Percentiles rank a stretch among this genome's conserved stretches.
phyloP scores from a whole-genome alignment of 2,329 filamentous ascomycete species.

The Penicillium sp. region DNA sequence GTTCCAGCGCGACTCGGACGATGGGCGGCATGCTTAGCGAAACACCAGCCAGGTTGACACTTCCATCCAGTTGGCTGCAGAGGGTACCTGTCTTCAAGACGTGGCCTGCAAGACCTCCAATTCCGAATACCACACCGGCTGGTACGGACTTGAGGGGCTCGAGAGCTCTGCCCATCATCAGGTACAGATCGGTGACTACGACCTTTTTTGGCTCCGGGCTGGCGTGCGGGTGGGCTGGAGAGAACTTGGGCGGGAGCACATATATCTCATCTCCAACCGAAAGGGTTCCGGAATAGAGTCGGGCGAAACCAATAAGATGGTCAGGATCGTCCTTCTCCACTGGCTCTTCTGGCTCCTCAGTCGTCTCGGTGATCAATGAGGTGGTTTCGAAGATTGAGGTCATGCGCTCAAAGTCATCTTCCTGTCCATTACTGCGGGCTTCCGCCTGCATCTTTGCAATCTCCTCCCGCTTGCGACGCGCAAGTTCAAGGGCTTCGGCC shows the following conservation, averaged over 20 bases:
- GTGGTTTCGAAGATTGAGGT: conserved; percentile 62
- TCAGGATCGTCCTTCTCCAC: conserved; percentile 71
- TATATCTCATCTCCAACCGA: conserved; percentile 89
- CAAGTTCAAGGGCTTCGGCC: conserved; percentile 86
- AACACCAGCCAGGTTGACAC: conserved; percentile 87
- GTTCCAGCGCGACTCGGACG: conserved; percentile 93
- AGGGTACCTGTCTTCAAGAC: conserved; percentile 95
- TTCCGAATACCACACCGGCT: conserved; percentile 92
- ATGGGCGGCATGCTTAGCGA: conserved; percentile 81
- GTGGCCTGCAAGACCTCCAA: conserved; percentile 85
- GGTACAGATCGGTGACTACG: conserved; percentile 82
- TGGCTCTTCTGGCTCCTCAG: conserved; percentile 50
- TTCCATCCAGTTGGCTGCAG: conserved; percentile 81
- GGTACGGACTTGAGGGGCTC: conserved; percentile 82
- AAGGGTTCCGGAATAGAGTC: conserved; percentile 87
- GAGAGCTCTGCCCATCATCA: conserved; percentile 90
- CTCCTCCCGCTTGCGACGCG: conserved; percentile 83
- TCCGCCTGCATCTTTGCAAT: conserved; percentile 75
- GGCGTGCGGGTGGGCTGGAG: conserved; percentile 71
- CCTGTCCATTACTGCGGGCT: conserved; percentile 39
- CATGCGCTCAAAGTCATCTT: conserved; percentile 56
- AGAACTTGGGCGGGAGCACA: conserved; percentile 90
- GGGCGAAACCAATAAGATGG: conserved; percentile 89
- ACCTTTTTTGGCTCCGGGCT: conserved; percentile 76
- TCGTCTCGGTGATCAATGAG: conserved; percentile 53